A percentile compares a stretch with the other conserved stretches of the same genome.
Evolutionary conservation across 208 protist species (phyloP).

Genomic region (Naegleria fowleri): DNA sequence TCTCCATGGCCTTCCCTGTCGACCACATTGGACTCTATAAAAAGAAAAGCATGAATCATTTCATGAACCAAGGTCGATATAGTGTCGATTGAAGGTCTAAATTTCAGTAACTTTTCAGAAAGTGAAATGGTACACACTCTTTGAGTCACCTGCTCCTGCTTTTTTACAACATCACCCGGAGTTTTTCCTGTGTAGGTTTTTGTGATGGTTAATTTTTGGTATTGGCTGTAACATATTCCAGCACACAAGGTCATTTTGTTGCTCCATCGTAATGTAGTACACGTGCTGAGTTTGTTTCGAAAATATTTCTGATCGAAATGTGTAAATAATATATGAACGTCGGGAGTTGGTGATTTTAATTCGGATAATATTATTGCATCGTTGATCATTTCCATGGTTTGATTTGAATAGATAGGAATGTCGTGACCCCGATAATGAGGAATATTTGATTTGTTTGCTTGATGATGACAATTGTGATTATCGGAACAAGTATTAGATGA

Average conservation of each 20-base stretch:
- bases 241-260: conserved; percentile 43
- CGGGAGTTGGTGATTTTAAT: background rate
- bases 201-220: background rate
- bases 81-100: conserved; percentile 33
- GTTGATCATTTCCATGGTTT: background rate
- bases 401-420: background rate
- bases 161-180: background rate
- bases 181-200: background rate
- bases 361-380: background rate
- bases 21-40: conserved; percentile 35
- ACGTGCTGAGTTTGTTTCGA: background rate
- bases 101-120: conserved; percentile 35
- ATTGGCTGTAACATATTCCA: conserved; percentile 31
- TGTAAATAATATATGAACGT: background rate
- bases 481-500: too few species aligned
- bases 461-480: too few species aligned
- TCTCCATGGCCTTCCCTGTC: conserved; percentile 43
- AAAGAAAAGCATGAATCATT: conserved; percentile 45
- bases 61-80: conserved; percentile 43
- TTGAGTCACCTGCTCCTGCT: background rate
- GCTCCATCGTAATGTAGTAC: conserved; percentile 31
- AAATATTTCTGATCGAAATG: background rate
- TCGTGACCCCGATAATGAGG: background rate
- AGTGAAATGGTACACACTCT: conserved; percentile 31
- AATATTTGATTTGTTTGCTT: too few species aligned